Conservation (phyloP, 75 land plant genomes). For the Azolla pinnata region DNA sequence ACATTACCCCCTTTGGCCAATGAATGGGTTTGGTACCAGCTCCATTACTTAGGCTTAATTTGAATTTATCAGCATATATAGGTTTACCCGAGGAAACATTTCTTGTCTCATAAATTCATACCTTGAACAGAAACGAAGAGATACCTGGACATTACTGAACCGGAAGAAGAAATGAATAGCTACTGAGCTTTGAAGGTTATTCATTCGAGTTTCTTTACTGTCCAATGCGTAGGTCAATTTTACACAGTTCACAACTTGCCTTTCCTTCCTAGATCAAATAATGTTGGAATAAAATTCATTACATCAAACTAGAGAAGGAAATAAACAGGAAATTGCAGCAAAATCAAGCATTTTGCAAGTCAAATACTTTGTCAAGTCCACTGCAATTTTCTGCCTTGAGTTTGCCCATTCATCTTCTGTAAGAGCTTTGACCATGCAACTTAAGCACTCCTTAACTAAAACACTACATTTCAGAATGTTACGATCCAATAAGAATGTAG, state of each 20-base stretch:
- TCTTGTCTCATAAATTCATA: background rate
- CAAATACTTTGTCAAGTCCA: background rate
- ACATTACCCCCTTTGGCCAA: background rate
- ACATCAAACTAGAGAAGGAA: background rate
- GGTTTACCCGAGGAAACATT: background rate
- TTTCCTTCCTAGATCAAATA: background rate
- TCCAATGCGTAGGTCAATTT: background rate
- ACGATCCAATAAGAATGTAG: background rate
- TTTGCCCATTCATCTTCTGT: background rate
- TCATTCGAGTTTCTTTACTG: conserved; percentile 1
- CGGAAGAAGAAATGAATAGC: background rate
- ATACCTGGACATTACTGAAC: background rate
- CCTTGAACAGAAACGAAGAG: background rate
- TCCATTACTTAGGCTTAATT: background rate
- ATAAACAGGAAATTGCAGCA: background rate
- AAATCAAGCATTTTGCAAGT: background rate
- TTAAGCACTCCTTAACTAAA: background rate
- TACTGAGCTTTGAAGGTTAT: background rate
- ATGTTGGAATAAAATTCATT: background rate
- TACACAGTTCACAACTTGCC: background rate
- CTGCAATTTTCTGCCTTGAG: background rate
- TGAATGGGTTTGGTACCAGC: no score
- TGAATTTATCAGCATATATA: background rate
- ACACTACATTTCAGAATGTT: background rate
- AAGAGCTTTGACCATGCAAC: background rate